phyloP scores from a whole-genome alignment of 176 grass and related monocot species.

The Triticum monococcum region DNA sequence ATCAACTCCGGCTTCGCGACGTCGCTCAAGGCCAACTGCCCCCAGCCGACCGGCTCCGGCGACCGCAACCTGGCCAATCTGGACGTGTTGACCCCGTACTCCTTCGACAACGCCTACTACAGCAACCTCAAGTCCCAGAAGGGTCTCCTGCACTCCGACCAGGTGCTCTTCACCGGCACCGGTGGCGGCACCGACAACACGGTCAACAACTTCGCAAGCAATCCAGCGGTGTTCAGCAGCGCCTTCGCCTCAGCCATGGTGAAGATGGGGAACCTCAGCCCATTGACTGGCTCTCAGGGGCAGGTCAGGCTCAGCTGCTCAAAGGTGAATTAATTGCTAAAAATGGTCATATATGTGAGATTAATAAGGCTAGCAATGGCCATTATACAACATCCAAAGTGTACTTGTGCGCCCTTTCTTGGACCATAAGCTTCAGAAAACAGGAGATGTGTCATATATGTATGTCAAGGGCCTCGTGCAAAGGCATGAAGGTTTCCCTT shows the following conservation, averaged over 20 bases:
- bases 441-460: too few relatives aligned
- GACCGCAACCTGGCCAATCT: conserved; percentile 48
- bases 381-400: too few relatives aligned
- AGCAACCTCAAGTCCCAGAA: conserved; percentile 38
- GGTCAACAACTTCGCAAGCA: conserved; percentile 26
- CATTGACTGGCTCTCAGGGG: conserved; percentile 31
- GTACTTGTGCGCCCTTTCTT: too few relatives aligned
- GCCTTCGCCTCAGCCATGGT: conserved; percentile 52
- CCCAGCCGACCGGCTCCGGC: not conserved
- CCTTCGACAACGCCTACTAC: conserved; percentile 53
- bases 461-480: too few relatives aligned
- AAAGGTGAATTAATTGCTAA: conserved; percentile 23
- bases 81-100: conserved; percentile 25
- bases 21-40: conserved; percentile 42
- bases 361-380: conserved; percentile 21
- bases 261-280: conserved; percentile 48
- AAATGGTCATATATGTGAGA: not conserved
- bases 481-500: too few relatives aligned
- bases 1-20: conserved; percentile 43
- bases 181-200: conserved; percentile 24
- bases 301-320: conserved; percentile 46
- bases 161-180: conserved; percentile 44
- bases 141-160: conserved; percentile 57
- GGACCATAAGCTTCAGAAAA: too few relatives aligned
- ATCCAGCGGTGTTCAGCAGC: conserved; percentile 1